Conservation (phyloP, 1,139 yeast genomes). For the Pichia sp. region DNA sequence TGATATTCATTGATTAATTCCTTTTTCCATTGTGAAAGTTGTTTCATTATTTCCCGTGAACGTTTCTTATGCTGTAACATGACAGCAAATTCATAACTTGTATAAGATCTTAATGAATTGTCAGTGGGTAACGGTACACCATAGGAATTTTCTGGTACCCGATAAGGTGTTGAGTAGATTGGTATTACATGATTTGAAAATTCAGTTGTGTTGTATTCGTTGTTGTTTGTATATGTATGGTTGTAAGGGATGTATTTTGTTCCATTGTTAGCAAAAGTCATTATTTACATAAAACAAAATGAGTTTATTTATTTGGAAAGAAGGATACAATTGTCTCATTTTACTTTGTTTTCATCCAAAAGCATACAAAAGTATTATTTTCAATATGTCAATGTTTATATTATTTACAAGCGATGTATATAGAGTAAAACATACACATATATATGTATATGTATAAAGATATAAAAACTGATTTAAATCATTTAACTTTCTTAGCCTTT, state of each 20-base stretch:
- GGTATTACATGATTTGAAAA: neutral
- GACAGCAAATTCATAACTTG: neutral
- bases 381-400: neutral
- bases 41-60: neutral
- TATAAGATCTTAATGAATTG: neutral
- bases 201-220: neutral
- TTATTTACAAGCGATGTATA: slow-evolving; percentile 1
- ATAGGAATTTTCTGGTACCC: neutral
- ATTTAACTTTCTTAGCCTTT: slow-evolving; percentile 91
- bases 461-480: slow-evolving; percentile 17
- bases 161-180: neutral
- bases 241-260: neutral
- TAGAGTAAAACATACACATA: neutral
- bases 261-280: neutral
- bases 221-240: neutral
- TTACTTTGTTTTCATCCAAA: neutral
- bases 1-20: neutral
- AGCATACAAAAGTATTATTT: neutral
- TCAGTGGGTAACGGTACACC: neutral
- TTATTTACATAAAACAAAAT: neutral
- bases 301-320: neutral
- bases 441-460: neutral
- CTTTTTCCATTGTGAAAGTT: neutral
- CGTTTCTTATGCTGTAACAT: neutral
- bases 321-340: neutral